Base-by-base conservation (phyloP, 2,329 filamentous ascomycete genomes). In the Pseudogymnoascus destructans region DNA sequence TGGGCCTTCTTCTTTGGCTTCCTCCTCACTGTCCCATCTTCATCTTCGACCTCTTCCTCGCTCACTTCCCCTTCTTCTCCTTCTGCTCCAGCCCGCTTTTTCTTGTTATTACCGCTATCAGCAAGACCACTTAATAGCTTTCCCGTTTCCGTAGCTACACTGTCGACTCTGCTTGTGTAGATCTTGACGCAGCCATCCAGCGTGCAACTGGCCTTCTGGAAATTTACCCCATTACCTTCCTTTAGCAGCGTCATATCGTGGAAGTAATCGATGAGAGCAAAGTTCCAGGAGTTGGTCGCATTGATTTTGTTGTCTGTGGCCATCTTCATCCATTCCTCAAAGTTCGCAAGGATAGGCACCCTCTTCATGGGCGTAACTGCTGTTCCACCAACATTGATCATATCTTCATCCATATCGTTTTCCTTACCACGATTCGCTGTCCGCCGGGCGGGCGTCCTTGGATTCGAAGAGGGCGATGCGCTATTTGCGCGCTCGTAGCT, bases 291-390 rank as follows among this genome's bases (percentile, higher is more conserved):
- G 72, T 98, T 98, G 60, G 86, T 84, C 55, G 93, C 92, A 70
- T 97, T 98, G 77, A 98, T 98, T 73, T 93, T 93, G 75, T 98
- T 98, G 75, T 98, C 93, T 13, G 93, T 97, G 1, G 93, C 93
- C 90, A 98, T 95, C 78, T 97, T 98, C 90, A 98, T 97, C 93
- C 92, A 97, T 71, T 98, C 93, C 71, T 98, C 93, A 67, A 97
- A 98, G 73, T 98, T 98, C 68, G 93, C 93, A 58, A 98, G 77
- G 66, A 98, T 87, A 1, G 93, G 93, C 25, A 95, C 89, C 61
- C 91, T 87, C 78, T 95, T 95, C 86, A 95, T 92, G 58, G 92
- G 93, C 60, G 93, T 96, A 58, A 95, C 86, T 35, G 86, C 88
- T 62, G 78, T 82, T 30, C 87, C 86, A 60, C 81, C 82, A 49